These are phyloP conservation scores for Pyrenophora tritici-repentis DNA, from an alignment of 2,329 filamentous ascomycete species.

Conservation along the genomic window DNA sequence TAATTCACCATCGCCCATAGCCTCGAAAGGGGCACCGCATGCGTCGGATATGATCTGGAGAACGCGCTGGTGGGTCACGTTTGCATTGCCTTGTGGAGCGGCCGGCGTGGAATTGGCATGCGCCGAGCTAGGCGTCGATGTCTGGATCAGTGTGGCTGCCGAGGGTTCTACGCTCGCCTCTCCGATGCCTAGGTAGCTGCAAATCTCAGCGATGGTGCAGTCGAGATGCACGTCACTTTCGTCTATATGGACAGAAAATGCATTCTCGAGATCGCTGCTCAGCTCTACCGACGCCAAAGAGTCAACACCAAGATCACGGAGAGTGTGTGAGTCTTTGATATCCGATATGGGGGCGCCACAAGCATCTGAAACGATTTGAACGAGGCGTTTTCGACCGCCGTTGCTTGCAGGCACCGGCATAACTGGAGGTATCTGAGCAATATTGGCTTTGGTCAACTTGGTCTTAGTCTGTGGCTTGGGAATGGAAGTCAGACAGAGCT, in stretches of 20 bases:
- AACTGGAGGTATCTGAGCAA: neutral
- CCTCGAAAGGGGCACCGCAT: neutral
- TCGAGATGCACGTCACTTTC: neutral
- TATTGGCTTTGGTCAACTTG: neutral
- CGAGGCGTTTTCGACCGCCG: neutral
- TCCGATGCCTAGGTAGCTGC: neutral
- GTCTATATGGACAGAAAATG: neutral
- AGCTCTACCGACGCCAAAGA: conserved; percentile 11
- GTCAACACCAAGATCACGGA: conserved; percentile 19
- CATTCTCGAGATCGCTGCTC: conserved; percentile 2
- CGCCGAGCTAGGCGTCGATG: neutral
- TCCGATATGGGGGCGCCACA: neutral
- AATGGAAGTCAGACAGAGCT: neutral
- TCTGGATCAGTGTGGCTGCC: neutral
- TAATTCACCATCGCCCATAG: neutral
- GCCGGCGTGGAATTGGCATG: neutral
- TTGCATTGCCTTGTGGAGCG: neutral
- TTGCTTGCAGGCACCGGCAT: neutral
- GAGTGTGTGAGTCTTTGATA: conserved; percentile 1
- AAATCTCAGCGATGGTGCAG: neutral
- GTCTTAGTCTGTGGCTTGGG: neutral
- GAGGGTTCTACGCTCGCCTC: neutral
- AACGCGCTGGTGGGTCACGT: neutral
- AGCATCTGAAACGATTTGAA: neutral
- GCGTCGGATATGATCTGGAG: neutral